Percentiles rank a stretch among this genome's conserved stretches.
Evolutionary conservation across 202 grass and related monocot genomes (phyloP).

Genomic region (Saccharum hybrid): DNA sequence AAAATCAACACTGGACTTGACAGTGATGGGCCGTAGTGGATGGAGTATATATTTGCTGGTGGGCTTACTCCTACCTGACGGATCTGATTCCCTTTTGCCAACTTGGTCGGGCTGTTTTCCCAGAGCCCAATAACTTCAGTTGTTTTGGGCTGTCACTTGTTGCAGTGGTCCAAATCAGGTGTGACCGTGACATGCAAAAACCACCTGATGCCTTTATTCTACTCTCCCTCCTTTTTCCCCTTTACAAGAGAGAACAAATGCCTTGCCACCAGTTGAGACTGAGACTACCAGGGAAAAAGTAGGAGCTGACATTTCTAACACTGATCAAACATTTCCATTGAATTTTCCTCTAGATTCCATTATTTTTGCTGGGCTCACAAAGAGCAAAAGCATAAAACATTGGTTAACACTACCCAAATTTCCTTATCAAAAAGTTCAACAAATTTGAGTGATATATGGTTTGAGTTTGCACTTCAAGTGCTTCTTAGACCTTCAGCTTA

Average conservation of each 20-base stretch:
- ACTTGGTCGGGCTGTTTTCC: background rate
- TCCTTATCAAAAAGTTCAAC: background rate
- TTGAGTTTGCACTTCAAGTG: slow-evolving; percentile 18
- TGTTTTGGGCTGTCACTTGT: background rate
- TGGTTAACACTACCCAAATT: background rate
- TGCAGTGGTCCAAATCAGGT: background rate
- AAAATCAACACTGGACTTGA: background rate
- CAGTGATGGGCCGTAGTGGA: background rate
- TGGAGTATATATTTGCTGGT: background rate
- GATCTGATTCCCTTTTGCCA: background rate
- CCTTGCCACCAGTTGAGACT: background rate
- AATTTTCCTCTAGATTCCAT: background rate
- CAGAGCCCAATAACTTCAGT: background rate
- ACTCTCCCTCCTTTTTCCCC: background rate
- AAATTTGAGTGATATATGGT: background rate
- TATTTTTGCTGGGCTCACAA: background rate
- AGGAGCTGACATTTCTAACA: background rate
- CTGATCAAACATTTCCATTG: background rate
- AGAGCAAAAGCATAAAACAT: slow-evolving; percentile 7
- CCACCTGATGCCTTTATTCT: background rate
- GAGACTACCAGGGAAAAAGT: background rate
- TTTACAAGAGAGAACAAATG: background rate
- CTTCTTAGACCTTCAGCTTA: background rate
- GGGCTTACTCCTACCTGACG: background rate
- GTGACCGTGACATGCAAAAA: slow-evolving; percentile 16